phyloP scores from a whole-genome alignment of 805 yeast species.

The Saccharomycopsis schoenii region DNA sequence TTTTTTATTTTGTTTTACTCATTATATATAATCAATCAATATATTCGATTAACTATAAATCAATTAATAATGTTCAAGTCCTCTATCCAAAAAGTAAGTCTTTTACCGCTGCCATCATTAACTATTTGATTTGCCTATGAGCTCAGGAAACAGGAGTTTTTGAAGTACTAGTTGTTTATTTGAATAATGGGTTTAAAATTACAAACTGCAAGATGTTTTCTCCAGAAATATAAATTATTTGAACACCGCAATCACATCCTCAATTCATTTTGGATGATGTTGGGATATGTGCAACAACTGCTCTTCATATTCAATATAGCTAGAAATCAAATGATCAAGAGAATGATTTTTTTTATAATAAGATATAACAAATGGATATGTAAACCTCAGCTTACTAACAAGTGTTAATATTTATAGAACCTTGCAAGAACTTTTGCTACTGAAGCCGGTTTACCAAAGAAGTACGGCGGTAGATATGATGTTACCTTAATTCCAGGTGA shows the following conservation, averaged over 20 bases:
- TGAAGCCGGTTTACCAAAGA: conserved; percentile 66
- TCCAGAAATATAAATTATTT: no score
- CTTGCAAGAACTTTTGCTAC: conserved; percentile 36
- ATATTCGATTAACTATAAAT: background rate
- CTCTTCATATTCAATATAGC: no score
- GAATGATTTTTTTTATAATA: no score
- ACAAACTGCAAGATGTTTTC: no score
- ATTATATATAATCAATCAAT: background rate
- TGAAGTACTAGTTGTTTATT: no score
- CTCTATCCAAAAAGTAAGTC: conserved; percentile 1
- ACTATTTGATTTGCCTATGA: background rate
- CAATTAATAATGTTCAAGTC: background rate
- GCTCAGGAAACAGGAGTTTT: no score
- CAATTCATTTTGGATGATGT: no score
- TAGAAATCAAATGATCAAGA: background rate
- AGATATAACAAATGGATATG: no score
- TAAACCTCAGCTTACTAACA: background rate
- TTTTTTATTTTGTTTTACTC: background rate
- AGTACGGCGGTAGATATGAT: conserved; percentile 89
- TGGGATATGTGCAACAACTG: no score
- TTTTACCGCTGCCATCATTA: background rate
- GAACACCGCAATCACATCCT: no score
- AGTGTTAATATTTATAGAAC: background rate
- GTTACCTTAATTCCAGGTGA: conserved; percentile 97
- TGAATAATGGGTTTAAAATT: no score